phyloP scores from a whole-genome alignment of 257 asterid species.

The Nicotiana otophora region DNA sequence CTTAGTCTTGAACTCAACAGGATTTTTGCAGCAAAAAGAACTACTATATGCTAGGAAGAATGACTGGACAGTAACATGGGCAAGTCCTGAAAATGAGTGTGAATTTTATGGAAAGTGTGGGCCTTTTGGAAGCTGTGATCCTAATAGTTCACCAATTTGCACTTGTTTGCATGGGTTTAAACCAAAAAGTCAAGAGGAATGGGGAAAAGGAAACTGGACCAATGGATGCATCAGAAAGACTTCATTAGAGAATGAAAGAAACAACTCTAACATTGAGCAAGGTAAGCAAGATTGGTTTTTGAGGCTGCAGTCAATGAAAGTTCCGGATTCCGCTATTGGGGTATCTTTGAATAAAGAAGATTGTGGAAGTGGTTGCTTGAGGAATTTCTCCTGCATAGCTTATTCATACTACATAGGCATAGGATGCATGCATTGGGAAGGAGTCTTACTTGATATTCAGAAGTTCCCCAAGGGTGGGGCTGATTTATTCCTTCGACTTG shows the following conservation, averaged over 20 bases:
- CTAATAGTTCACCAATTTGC: constrained; percentile 20
- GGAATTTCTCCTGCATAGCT: constrained; percentile 52
- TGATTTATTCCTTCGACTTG: constrained; percentile 44
- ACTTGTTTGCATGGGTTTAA: constrained; percentile 31
- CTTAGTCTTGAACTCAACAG: constrained; percentile 16
- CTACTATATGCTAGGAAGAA: constrained; percentile 19
- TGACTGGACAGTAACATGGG: constrained; percentile 21
- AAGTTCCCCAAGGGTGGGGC: constrained; percentile 29
- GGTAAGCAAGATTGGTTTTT: constrained; percentile 29
- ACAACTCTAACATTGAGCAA: constrained; percentile 14
- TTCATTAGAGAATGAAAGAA: constrained; percentile 21
- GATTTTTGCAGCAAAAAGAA: constrained; percentile 12
- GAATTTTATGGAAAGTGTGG: constrained; percentile 37
- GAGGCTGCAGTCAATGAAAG: constrained; percentile 25
- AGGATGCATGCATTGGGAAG: constrained; percentile 55
- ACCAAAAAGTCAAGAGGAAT: constrained; percentile 27
- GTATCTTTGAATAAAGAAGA: constrained; percentile 15
- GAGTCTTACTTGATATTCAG: constrained; percentile 38
- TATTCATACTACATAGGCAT: constrained; percentile 29
- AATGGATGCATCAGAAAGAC: constrained; percentile 37
- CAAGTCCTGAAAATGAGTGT: constrained; percentile 16
- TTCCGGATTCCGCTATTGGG: constrained; percentile 36
- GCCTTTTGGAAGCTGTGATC: constrained; percentile 28
- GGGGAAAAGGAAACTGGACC: constrained; percentile 42
- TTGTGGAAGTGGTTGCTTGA: constrained; percentile 31